Base-by-base conservation (phyloP, 352 stramenopile species). In the Pythium oligandrum region DNA sequence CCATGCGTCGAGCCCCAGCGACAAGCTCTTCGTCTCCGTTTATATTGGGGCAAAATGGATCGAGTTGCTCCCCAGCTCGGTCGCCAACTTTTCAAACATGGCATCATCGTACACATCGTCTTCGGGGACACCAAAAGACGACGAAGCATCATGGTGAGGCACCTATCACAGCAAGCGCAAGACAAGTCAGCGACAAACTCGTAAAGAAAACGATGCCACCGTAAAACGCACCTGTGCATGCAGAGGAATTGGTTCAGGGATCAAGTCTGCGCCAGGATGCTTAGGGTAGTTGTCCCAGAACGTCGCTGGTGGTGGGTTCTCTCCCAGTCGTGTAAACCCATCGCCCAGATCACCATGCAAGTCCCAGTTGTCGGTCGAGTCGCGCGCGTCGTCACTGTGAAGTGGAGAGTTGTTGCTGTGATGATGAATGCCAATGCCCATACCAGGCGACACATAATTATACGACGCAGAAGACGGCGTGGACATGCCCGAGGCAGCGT, bases 241-340 rank as follows among this genome's bases (percentile, higher is more conserved):
- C 17, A 67, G 38, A 34, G 68, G 64, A 30, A 76, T 65, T 2
- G 68, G 65, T 34, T 77, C 68, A 6, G 48, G 47, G 17, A 65
- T 51, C 46, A 64, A 49, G 35, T 55, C 53, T 31, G 33, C 48
- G 46, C 17, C 17, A 26, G 17, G 17, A 26, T 73, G 64, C 54
- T 75, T 75, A 2, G 67, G 60, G 58, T 74, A 74, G 39, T 63
- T 71, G 51, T 77, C 68, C 68, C 68, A 77, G 44, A 77, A 73
- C 39, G 64, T 58, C 10, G 65, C 58, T 3, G 68, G 68, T 8
- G 68, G 68, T 26, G 68, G 68, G 64, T 77, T 71, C 59, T 77
- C 68, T 17, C 68, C 68, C 3, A 77, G 45, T 6, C 68, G 57
- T 0, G 61, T 46, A 50, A 61, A 68, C 7, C 61, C 55, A 36